Base-by-base conservation (phyloP, 2,329 filamentous ascomycete species). In the Capronia epimyces region DNA sequence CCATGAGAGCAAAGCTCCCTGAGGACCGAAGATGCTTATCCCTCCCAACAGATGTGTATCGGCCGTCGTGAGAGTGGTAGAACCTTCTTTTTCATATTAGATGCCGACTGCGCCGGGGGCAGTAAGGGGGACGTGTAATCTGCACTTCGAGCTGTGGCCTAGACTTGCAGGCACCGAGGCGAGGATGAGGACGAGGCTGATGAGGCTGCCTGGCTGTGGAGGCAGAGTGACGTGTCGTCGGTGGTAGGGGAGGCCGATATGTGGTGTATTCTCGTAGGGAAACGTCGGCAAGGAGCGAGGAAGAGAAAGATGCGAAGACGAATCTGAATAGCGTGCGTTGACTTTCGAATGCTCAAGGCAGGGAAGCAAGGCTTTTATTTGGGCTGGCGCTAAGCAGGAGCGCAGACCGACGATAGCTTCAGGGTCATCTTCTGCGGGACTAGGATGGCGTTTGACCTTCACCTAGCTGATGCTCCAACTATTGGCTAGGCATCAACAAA, bases 1-100 rank as follows among this genome's bases (percentile, higher is more conserved):
- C 59, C 59, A 62, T 62, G 53, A 50, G 51, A 56, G 52, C 57
- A 49, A 27, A 48, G 52, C 55, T 46, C 55, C 50, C 43, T 46
- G 34, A 46, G 40, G 37, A 34, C 15, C 47, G 40, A n/a, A 41
- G 24, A 22, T 31, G 21, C n/a, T 40, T 46, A 56, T 45, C 43
- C 51, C 36, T 46, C 50, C 37, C 43, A 43, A 50, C 50, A 50
- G 41, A 46, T 39, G 34, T 37, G 49, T 46, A 18, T 46, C 36
- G 42, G 39, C 42, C 31, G 49, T 50, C 25, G 43, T 37, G 43
- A 31, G 13, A 34, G 43, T 45, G 31, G 16, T 34, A 52, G 37
- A 31, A 49, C 49, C 49, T 52, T 57, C 52, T 57, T 57, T 55
- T 53, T 57, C 55, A 57, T 57, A 44, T 57, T 57, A 39, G 34